phyloP scores from a whole-genome alignment of 768 basidiomycete species.

The Hemileccinum impolitum region DNA sequence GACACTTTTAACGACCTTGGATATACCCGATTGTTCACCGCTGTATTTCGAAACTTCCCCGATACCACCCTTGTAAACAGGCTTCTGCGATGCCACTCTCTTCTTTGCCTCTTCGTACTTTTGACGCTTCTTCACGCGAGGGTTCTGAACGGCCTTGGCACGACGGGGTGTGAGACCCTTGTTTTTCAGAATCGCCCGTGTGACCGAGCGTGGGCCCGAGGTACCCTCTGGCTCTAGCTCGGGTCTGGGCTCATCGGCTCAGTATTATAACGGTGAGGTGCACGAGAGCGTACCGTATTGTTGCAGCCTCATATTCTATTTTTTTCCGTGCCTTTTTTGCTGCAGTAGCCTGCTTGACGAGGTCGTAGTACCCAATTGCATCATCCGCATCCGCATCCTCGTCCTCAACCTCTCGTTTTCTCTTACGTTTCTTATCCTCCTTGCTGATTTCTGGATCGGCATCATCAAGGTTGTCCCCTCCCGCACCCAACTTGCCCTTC shows the following conservation, averaged over 20 bases:
- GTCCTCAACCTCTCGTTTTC: slow-evolving; percentile 36
- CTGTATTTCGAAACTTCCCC: slow-evolving; percentile 72
- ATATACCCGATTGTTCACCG: slow-evolving; percentile 93
- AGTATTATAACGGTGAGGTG: slow-evolving; percentile 6
- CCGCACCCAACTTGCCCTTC: slow-evolving; percentile 38
- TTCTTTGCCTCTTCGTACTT: slow-evolving; percentile 95
- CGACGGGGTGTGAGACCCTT: slow-evolving; percentile 90
- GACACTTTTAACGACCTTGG: slow-evolving; percentile 84
- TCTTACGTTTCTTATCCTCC: slow-evolving; percentile 37
- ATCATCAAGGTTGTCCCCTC: slow-evolving; percentile 67
- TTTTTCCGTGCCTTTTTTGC: slow-evolving; percentile 78
- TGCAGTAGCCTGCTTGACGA: slow-evolving; percentile 72
- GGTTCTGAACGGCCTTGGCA: slow-evolving; percentile 89
- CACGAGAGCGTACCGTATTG: slow-evolving; percentile 47
- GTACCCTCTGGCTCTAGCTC: slow-evolving; percentile 36
- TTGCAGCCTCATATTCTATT: slow-evolving; percentile 70
- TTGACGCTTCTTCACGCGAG: slow-evolving; percentile 94
- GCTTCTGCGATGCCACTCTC: slow-evolving; percentile 83
- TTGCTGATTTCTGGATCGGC: slow-evolving; percentile 40
- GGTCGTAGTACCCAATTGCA: slow-evolving; percentile 84
- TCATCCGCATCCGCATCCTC: slow-evolving; percentile 43
- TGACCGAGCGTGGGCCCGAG: slow-evolving; percentile 83
- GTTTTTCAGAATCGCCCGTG: slow-evolving; percentile 90
- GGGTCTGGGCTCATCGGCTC: slow-evolving; percentile 22
- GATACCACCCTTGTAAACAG: slow-evolving; percentile 88